Evolutionary conservation across 2,329 filamentous ascomycete species (phyloP), one percentile per base, ranked within the genome.

Genomic region (Ophiostoma tasmaniense): DNA sequence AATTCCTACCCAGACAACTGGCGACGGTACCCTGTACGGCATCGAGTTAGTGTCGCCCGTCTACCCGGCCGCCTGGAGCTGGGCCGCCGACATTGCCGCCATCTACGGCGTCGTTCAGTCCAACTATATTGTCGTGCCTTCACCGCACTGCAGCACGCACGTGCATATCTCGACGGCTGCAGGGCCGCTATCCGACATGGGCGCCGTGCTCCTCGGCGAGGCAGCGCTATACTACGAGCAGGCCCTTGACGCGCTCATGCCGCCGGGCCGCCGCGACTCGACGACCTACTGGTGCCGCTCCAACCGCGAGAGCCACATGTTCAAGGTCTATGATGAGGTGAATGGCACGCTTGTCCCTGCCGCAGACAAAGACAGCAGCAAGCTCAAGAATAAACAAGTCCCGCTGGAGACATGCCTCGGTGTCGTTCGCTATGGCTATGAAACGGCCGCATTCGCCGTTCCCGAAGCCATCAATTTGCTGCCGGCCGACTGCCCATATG

Each of bases 81-180:
- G 77, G 77, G 72, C 71, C 1, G 39, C 72, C n/a, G 73, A 78
- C 50, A 73, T 79, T 17, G 68, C 72, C 10, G 70, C 69, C 71
- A 75, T 80, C 68, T 80, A 78, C 72, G 65, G 70, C 28, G 69
- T 73, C 3, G 69, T 79, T 2, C 72, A 74, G 30, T 61, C 66
- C 11, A 68, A 71, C 30, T 79, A 76, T 67, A 64, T 62, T 14
- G 11, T 79, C 14, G 65, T 71, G 17, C 66, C 70, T 0, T 75
- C 76, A 10, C 22, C 73, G 1, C 72, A 77, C 65, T 78, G 77
- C 73, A 77, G 77, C 71, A 79, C 79, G 1, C 79, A 80, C 72
- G 73, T 80, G 39, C 78, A 80, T 73, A 33, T 80, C 17, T 79
- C 77, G 3, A 72, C 70, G 22, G 69, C 72, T 3, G 70, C 74